phyloP scores from a whole-genome alignment of 176 grass and related monocot genomes.

The Alloteropsis semialata region DNA sequence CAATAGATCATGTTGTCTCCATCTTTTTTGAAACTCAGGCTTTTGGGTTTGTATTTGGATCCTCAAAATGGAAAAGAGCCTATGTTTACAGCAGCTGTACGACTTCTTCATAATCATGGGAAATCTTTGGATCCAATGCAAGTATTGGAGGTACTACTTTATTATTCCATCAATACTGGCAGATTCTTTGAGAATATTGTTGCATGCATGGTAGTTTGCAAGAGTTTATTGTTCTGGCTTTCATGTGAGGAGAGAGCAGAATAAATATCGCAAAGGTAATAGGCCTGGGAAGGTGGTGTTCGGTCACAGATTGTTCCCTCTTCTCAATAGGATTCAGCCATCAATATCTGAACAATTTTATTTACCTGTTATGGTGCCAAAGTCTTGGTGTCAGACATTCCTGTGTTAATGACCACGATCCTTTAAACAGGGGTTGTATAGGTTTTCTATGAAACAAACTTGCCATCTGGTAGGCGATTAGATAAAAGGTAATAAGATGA shows the following conservation, averaged over 20 bases:
- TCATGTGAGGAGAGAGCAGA: neutral
- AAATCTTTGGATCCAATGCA: conserved; percentile 90
- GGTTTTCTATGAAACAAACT: neutral
- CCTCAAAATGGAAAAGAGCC: conserved; percentile 93
- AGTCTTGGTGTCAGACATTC: neutral
- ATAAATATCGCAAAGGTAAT: neutral
- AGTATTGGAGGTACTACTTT: conserved; percentile 80
- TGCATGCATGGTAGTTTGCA: neutral
- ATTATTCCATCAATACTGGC: conserved; percentile 6
- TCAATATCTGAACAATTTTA: neutral
- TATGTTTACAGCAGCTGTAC: conserved; percentile 94
- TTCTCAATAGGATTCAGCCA: neutral
- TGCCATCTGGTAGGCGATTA: neutral
- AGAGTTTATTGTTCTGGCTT: neutral
- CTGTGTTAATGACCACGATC: neutral
- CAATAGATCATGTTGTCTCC: conserved; percentile 16
- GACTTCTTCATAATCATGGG: conserved; percentile 96
- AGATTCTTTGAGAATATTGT: conserved; percentile 6
- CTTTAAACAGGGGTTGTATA: neutral
- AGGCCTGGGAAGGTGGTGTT: neutral
- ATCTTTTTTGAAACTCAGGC: conserved; percentile 42
- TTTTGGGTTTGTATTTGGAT: conserved; percentile 97
- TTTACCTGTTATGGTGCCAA: neutral
- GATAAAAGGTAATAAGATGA: neutral
- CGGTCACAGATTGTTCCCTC: neutral